Evolutionary conservation across 2,329 filamentous ascomycete species (phyloP).

Genomic region (Verticillium zaregamsianum): DNA sequence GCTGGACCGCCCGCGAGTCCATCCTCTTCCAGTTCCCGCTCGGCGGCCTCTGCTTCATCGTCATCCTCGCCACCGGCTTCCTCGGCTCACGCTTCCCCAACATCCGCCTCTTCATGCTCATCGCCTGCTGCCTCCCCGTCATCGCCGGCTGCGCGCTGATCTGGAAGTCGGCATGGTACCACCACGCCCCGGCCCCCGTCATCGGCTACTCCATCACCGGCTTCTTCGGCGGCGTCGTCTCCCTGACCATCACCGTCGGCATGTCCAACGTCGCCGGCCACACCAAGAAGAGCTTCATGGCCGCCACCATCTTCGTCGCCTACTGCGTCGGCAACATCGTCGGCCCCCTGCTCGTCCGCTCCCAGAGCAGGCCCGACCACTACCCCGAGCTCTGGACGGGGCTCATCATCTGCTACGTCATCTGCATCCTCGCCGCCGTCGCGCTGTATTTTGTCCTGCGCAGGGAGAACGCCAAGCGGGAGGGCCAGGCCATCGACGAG

Average conservation of each 20-base stretch:
- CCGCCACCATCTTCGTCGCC: conserved; percentile 68
- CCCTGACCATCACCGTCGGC: conserved; percentile 46
- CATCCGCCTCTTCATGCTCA: conserved; percentile 60
- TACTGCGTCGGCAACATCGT: conserved; percentile 76
- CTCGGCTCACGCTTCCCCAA: conserved; percentile 57
- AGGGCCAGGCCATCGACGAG: conserved; percentile 47
- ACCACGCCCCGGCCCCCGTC: conserved; percentile 62
- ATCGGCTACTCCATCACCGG: conserved; percentile 69
- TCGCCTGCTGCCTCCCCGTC: conserved; percentile 66
- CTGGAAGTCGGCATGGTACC: conserved; percentile 63
- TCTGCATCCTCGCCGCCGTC: conserved; percentile 56
- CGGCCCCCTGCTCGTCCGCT: conserved; percentile 66
- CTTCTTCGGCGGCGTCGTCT: conserved; percentile 68
- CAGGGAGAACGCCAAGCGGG: conserved; percentile 53
- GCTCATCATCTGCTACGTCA: conserved; percentile 62
- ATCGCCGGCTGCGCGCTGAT: conserved; percentile 72
- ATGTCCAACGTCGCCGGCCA: conserved; percentile 69
- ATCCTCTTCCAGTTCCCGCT: conserved; percentile 75
- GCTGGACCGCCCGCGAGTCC: conserved; percentile 57
- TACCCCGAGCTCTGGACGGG: conserved; percentile 70
- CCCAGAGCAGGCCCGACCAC: conserved; percentile 59
- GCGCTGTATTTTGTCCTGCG: conserved; percentile 55
- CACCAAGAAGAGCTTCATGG: conserved; percentile 76
- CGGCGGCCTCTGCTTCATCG: conserved; percentile 62
- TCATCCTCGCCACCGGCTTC: conserved; percentile 63